Conservation (phyloP, 2,329 filamentous ascomycete species). For the Cylindrodendrum hubeiense region DNA sequence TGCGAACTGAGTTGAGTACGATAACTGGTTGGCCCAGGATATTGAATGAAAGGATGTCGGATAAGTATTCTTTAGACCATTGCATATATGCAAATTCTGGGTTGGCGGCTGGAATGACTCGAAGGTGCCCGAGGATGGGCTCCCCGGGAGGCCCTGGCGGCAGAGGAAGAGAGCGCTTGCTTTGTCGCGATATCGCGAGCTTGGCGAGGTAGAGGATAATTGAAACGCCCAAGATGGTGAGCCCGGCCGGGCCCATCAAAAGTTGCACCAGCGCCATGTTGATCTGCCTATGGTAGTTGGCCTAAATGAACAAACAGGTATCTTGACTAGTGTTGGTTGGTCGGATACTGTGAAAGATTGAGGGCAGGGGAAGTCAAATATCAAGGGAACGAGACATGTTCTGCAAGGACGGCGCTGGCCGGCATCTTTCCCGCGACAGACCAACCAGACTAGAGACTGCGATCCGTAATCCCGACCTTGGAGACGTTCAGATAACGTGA, state of each 20-base stretch:
- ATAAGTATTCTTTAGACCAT: slow-evolving; percentile 63
- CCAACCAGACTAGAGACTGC: not conserved
- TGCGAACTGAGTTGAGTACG: slow-evolving; percentile 57
- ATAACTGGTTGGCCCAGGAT: slow-evolving; percentile 52
- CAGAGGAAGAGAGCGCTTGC: slow-evolving; percentile 32
- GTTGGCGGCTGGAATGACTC: slow-evolving; percentile 54
- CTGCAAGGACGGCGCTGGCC: not conserved
- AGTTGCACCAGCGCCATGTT: slow-evolving; percentile 15
- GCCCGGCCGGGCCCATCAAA: slow-evolving; percentile 11
- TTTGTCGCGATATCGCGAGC: not conserved
- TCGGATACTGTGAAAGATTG: not conserved
- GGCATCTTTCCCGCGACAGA: not conserved
- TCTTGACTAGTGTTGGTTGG: not conserved
- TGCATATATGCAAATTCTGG: slow-evolving; percentile 48
- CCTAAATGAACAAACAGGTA: not conserved
- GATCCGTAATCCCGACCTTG: not conserved
- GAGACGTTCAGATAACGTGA: slow-evolving; percentile 3
- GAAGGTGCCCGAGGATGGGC: slow-evolving; percentile 57
- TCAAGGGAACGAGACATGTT: not conserved
- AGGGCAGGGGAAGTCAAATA: not conserved
- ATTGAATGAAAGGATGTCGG: slow-evolving; percentile 49
- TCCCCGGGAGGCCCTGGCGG: slow-evolving; percentile 51
- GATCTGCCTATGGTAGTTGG: not conserved
- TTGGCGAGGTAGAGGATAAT: slow-evolving; percentile 5
- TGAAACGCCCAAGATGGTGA: slow-evolving; percentile 8